Percentiles rank a stretch among this genome's conserved stretches.
Evolutionary conservation across 2,329 filamentous ascomycete species (phyloP).

Genomic region (Pseudogymnoascus sp.): DNA sequence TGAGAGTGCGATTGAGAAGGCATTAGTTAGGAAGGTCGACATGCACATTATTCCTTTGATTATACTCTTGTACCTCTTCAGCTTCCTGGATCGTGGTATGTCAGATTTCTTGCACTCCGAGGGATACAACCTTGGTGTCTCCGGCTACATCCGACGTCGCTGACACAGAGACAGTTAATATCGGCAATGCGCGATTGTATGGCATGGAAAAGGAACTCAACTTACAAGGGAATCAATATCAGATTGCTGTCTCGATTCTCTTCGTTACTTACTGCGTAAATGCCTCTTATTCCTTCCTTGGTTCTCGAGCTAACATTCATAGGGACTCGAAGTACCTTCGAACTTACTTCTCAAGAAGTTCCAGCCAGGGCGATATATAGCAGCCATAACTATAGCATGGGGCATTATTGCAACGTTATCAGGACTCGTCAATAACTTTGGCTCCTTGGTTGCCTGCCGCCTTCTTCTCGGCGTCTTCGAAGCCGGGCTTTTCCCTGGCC

Average conservation of each 20-base stretch:
- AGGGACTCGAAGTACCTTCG: conserved; percentile 38
- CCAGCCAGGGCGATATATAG: conserved; percentile 37
- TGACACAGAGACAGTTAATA: conserved; percentile 41
- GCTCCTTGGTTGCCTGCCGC: conserved; percentile 44
- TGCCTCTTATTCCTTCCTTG: background rate
- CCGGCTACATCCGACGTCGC: background rate
- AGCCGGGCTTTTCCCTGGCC: conserved; percentile 50
- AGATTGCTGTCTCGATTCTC: conserved; percentile 43
- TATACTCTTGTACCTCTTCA: conserved; percentile 64
- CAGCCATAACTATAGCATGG: conserved; percentile 41
- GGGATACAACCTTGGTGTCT: conserved; percentile 19
- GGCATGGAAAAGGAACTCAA: conserved; percentile 47
- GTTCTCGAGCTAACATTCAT: background rate
- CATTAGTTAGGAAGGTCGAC: conserved; percentile 47
- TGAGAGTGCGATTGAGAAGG: background rate
- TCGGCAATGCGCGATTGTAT: conserved; percentile 52
- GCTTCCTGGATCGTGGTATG: conserved; percentile 59
- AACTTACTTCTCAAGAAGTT: conserved; percentile 40
- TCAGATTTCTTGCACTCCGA: conserved; percentile 32
- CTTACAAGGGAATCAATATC: conserved; percentile 46
- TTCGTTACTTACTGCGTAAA: conserved; percentile 44
- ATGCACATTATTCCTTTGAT: conserved; percentile 54
- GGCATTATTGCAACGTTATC: conserved; percentile 45
- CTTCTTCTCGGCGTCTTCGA: conserved; percentile 49
- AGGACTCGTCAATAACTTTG: conserved; percentile 44